Base-by-base conservation (phyloP, 2,329 filamentous ascomycete species). In the Aspergillus intermedius region DNA sequence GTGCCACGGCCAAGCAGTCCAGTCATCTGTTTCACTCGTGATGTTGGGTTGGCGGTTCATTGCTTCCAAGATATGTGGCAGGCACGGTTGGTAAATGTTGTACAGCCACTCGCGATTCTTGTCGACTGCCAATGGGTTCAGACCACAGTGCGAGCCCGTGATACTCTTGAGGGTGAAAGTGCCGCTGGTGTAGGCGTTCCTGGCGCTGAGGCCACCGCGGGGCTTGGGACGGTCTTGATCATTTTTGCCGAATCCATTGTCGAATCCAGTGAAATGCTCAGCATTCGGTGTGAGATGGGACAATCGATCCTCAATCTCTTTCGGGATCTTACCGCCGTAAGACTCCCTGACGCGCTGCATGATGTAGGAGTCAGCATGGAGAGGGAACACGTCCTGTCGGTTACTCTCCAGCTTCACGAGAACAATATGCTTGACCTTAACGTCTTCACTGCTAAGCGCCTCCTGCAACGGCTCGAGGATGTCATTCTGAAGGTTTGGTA, bases 151-250 rank as follows among this genome's bases (percentile, higher is more conserved):
- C 7, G 69, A 70, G 4, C 66, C 72, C 0, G 64, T 61, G 12
- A 75, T 47, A 46, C 70, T 74, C 55, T 75, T 75, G 23, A 74
- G 59, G 0, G 73, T 75, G 32, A 74, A 74, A 0, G 73, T 74
- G 3, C 65, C 63, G 0, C 71, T 63, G 0, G 73, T 74, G 42
- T 69, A 67, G 2, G 67, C 72, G 25, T 66, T 62, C 17, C 68
- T 70, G 12, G 68, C 72, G 43, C 62, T 72, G 45, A 75, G 60
- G 8, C 73, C 73, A 23, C 73, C 73, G 44, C 65, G 69, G 1
- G 58, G 49, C 2, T 52, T 49, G 6, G 45, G 45, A 6, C 17
- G n/a, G 17, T 21, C 15, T 5, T 30, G 25, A n/a, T 57, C 51
- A 23, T 57, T 54, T 34, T 60, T 55, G n/a, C 57, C 48, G 42